Percentiles rank a stretch among this genome's conserved stretches.
Evolutionary conservation across 2,329 filamentous ascomycete species (phyloP).

Genomic region (Diaporthe eres): DNA sequence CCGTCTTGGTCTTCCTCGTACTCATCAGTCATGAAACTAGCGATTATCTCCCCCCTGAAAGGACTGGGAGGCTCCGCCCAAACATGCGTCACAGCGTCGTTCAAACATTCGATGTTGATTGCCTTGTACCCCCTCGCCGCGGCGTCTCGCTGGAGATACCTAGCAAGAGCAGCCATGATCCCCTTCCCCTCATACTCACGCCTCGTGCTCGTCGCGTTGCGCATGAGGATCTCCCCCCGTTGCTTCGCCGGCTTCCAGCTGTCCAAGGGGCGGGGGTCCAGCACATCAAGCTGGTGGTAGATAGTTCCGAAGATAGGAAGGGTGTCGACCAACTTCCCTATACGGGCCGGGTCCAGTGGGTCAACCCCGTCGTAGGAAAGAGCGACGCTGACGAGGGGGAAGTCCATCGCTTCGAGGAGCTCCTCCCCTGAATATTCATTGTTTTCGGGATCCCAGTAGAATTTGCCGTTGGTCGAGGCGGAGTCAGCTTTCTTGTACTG

Average conservation of each 20-base stretch:
- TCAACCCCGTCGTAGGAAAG: constrained; percentile 48
- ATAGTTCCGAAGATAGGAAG: constrained; percentile 28
- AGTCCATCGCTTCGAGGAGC: constrained; percentile 51
- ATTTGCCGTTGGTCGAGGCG: constrained; percentile 43
- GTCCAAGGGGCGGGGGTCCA: constrained; percentile 46
- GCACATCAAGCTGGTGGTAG: constrained; percentile 42
- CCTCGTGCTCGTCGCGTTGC: constrained; percentile 48
- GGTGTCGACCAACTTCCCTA: constrained; percentile 19
- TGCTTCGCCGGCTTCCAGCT: constrained; percentile 42
- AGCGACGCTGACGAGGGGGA: constrained; percentile 50
- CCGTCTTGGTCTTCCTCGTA: constrained; percentile 29
- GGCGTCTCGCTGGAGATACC: constrained; percentile 45
- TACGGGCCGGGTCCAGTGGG: constrained; percentile 39
- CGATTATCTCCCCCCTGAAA: constrained; percentile 41
- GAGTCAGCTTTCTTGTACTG: constrained; percentile 45
- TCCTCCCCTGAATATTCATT: constrained; percentile 33
- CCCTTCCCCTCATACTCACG: constrained; percentile 47
- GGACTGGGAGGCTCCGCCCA: constrained; percentile 48
- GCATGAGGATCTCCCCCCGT: constrained; percentile 46
- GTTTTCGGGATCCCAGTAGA: constrained; percentile 48
- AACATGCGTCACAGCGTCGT: constrained; percentile 46
- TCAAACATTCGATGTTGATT: constrained; percentile 47
- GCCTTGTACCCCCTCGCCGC: constrained; percentile 45
- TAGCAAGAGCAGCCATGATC: constrained; percentile 47
- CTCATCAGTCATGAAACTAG: constrained; percentile 19